These are phyloP conservation scores for Neoascochyta sp. DNA, from an alignment of 2,329 filamentous ascomycete genomes.

Conservation along the genomic window DNA sequence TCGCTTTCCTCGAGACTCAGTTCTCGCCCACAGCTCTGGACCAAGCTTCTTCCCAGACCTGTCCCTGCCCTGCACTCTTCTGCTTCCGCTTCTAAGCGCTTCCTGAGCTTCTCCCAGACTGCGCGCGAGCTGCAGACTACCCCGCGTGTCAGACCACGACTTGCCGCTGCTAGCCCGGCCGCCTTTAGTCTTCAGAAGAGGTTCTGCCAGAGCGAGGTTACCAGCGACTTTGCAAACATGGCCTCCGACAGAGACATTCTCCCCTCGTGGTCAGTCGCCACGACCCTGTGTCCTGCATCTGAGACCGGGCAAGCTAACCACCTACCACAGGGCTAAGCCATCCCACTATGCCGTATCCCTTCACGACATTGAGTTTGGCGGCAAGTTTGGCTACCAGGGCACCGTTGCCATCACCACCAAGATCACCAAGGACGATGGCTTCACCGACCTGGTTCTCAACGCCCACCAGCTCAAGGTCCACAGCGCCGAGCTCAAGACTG, in stretches of 20 bases:
- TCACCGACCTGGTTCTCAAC: constrained; percentile 79
- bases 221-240: constrained; percentile 38
- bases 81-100: constrained; percentile 10
- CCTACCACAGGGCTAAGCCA: constrained; percentile 63
- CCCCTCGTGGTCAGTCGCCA: constrained; percentile 39
- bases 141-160: constrained; percentile 16
- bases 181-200: constrained; percentile 19
- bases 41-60: constrained; percentile 14
- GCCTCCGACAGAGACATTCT: constrained; percentile 47
- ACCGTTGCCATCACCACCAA: constrained; percentile 75
- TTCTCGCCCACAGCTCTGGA: constrained; percentile 31
- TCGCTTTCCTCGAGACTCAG: constrained; percentile 31
- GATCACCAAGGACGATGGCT: constrained; percentile 59
- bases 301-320: constrained; percentile 12
- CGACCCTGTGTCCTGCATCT: too few species aligned
- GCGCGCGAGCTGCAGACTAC: constrained; percentile 16
- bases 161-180: constrained; percentile 10
- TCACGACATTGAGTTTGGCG: constrained; percentile 68
- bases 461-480: constrained; percentile 77
- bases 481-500: constrained; percentile 59
- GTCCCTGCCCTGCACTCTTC: constrained; percentile 8
- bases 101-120: constrained; percentile 15
- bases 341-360: constrained; percentile 82
- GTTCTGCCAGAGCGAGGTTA: constrained; percentile 32
- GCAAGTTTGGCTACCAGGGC: constrained; percentile 79